Evolutionary conservation across 768 basidiomycete genomes (phyloP), one percentile per base, ranked within the genome.

Genomic region (Dentipellis sp.): DNA sequence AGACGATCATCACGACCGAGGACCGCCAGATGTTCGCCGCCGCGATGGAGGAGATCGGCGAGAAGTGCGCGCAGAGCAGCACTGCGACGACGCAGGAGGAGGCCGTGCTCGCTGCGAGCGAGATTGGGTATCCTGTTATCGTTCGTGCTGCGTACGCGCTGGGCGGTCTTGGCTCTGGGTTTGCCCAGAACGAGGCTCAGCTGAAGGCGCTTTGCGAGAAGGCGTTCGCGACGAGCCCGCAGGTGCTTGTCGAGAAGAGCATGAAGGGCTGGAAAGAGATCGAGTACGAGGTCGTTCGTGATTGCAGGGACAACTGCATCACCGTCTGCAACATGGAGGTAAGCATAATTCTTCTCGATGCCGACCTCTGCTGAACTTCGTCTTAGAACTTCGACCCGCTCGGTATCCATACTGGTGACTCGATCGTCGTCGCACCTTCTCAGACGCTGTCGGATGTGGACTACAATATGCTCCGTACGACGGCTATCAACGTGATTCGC

Each of bases 241-340:
- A 98, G 72, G 94, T 99, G 0, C 78, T 99, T n/a, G 93, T 99
- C 14, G 97, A 99, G 78, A 94, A 85, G 78, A 94, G 91, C 64
- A 98, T 98, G 95, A 98, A 98, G 74, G 95, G 95, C 2, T 99
- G 95, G 95, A 98, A 99, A 74, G 95, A 99, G 76, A 95, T 99
- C 62, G 95, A 99, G 74, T 99, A 99, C 64, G 95, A 99, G 68
- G 95, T 99, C 51, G 95, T 98, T 10, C 80, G 95, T 57, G 95
- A 99, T 71, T 97, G 94, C 74, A 79, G 91, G 59, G 91, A 98
- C 68, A 99, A 99, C 68, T 98, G 95, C 68, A 98, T 98, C 74
- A 95, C 94, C 0, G 95, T 98, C 60, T 99, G 95, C 74, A 99
- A 99, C 75, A 99, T 99, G 95, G 95, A 99, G 90, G 94, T 94